These are phyloP conservation scores for Capniomyces stellatus DNA, from an alignment of 371 early-diverging fungal species.

Conservation along the genomic window DNA sequence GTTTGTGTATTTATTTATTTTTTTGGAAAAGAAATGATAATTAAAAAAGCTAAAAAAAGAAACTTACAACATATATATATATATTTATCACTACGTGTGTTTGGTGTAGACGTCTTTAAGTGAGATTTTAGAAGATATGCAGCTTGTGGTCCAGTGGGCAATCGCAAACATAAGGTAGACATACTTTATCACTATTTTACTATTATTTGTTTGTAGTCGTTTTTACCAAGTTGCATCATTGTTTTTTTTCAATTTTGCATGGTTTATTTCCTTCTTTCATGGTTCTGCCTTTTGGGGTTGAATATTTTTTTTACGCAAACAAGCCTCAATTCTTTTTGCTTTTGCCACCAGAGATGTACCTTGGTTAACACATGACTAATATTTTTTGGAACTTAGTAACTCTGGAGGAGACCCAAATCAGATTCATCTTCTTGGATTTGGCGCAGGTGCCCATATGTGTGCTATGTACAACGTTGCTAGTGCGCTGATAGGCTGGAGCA, in stretches of 20 bases:
- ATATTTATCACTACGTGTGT: neutral
- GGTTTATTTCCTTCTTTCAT: neutral
- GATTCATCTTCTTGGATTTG: conserved; percentile 24
- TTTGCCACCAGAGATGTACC: too few relatives aligned
- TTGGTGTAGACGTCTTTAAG: conserved; percentile 8
- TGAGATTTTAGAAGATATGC: conserved; percentile 22
- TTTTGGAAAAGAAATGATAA: too few relatives aligned
- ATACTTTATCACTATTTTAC: neutral
- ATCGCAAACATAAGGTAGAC: conserved; percentile 11
- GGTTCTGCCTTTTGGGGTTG: neutral
- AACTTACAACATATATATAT: neutral
- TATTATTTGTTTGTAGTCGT: neutral
- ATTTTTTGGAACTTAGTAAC: conserved; percentile 8
- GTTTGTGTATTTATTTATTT: too few relatives aligned
- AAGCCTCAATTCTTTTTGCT: too few relatives aligned
- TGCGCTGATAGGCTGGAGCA: conserved; percentile 18
- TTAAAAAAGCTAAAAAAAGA: too few relatives aligned
- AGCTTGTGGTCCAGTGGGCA: conserved; percentile 23
- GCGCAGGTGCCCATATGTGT: conserved; percentile 26
- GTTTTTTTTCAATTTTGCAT: neutral
- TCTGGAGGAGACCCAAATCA: conserved; percentile 24
- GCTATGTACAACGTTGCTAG: conserved; percentile 24
- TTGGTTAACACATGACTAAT: too few relatives aligned
- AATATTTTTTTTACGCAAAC: too few relatives aligned
- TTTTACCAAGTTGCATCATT: neutral